Evolutionary conservation across 805 yeast species (phyloP).

Genomic region (Pichia deserticola): DNA sequence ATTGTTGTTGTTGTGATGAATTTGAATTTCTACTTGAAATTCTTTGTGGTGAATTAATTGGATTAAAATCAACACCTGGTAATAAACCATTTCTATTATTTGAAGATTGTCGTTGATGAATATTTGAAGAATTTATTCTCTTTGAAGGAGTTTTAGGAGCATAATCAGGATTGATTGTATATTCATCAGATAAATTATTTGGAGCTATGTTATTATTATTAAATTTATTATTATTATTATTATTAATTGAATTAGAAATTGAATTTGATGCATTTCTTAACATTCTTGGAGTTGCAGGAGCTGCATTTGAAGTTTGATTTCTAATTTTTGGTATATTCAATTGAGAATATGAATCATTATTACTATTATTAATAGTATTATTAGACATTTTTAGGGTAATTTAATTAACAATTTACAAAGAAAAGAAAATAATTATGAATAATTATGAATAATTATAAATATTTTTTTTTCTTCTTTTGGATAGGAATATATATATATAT

Average conservation of each 20-base stretch:
- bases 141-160: conserved; percentile 15
- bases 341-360: not conserved
- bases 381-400: no score
- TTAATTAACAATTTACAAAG: no score
- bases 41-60: conserved; percentile 7
- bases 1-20: conserved; percentile 1
- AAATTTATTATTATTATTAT: no score
- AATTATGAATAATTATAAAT: no score
- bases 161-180: conserved; percentile 17
- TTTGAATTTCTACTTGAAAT: conserved; percentile 4
- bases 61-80: conserved; percentile 23
- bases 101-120: conserved; percentile 11
- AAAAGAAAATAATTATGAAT: no score
- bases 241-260: not conserved
- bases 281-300: conserved; percentile 68
- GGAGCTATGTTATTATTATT: no score
- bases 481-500: no score
- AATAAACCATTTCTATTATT: conserved; percentile 11
- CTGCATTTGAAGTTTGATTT: conserved; percentile 26
- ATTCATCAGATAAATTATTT: conserved; percentile 18
- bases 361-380: no score
- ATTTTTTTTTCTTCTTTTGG: no score
- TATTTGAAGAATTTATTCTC: conserved; percentile 9
- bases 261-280: conserved; percentile 38
- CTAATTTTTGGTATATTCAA: conserved; percentile 9